Conservation (phyloP, 257 asterid species). For the Nicotiana attenuata region DNA sequence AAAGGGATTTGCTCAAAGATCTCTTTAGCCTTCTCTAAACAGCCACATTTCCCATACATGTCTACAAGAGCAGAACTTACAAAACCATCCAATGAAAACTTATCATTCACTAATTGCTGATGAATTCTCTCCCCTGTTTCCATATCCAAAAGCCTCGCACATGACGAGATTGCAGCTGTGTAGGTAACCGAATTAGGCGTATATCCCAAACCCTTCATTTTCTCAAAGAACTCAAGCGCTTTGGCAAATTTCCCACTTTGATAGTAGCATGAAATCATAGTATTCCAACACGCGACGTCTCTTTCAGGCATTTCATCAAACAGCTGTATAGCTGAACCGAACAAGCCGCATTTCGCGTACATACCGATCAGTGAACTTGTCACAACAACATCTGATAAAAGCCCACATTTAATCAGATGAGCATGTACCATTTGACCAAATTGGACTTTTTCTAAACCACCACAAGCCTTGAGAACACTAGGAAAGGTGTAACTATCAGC, state of each 20-base stretch:
- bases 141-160: slow-evolving; percentile 52
- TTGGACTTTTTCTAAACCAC: slow-evolving; percentile 41
- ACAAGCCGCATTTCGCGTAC: slow-evolving; percentile 52
- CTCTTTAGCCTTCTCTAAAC: slow-evolving; percentile 46
- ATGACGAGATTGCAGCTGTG: slow-evolving; percentile 65
- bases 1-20: slow-evolving; percentile 45
- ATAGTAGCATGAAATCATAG: slow-evolving; percentile 59
- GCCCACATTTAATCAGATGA: slow-evolving; percentile 47
- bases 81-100: slow-evolving; percentile 44
- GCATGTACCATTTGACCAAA: slow-evolving; percentile 52
- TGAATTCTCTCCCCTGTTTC: slow-evolving; percentile 57
- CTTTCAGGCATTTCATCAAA: slow-evolving; percentile 72
- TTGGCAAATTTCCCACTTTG: slow-evolving; percentile 65
- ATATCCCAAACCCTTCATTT: slow-evolving; percentile 48
- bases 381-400: slow-evolving; percentile 53
- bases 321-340: slow-evolving; percentile 45
- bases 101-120: slow-evolving; percentile 35
- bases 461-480: slow-evolving; percentile 71
- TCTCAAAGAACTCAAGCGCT: slow-evolving; percentile 58
- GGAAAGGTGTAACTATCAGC: slow-evolving; percentile 72
- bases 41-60: slow-evolving; percentile 81
- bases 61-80: slow-evolving; percentile 67
- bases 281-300: slow-evolving; percentile 74
- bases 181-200: slow-evolving; percentile 61
- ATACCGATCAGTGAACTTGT: slow-evolving; percentile 52